Evolutionary conservation across 2,329 filamentous ascomycete species (phyloP).

Genomic region (Penicillium frequentans): DNA sequence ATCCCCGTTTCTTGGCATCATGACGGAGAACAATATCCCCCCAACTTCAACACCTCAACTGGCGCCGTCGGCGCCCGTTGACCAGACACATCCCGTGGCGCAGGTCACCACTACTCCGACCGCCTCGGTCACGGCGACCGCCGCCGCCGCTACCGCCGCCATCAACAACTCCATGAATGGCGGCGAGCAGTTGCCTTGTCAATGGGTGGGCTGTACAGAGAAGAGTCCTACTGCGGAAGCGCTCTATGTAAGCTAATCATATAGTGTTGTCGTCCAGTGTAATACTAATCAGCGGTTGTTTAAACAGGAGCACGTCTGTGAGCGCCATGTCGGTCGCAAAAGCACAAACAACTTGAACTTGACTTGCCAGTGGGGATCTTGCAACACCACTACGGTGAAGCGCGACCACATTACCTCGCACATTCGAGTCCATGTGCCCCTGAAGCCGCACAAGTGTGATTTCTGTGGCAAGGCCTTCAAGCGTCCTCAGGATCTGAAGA

Average conservation of each 20-base stretch:
- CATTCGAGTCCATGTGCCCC: conserved; percentile 95
- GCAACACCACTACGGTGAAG: conserved; percentile 95
- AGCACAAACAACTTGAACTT: conserved; percentile 98
- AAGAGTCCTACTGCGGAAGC: conserved; percentile 58
- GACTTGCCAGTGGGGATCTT: conserved; percentile 95
- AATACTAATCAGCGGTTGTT: neutral
- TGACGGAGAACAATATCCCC: conserved; percentile 39
- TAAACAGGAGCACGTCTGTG: conserved; percentile 89
- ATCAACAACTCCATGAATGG: conserved; percentile 34
- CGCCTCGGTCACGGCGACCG: conserved; percentile 36
- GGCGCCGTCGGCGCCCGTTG: conserved; percentile 25
- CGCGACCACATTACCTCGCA: conserved; percentile 99
- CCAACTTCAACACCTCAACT: conserved; percentile 26
- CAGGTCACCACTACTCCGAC: conserved; percentile 26
- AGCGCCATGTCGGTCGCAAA: conserved; percentile 97
- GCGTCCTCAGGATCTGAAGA: conserved; percentile 97
- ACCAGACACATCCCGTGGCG: conserved; percentile 24
- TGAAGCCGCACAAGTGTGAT: conserved; percentile 99
- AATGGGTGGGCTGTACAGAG: conserved; percentile 65
- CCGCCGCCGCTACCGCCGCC: conserved; percentile 40
- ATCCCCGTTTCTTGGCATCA: conserved; percentile 39
- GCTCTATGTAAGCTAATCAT: conserved; percentile 56
- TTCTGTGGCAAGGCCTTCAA: conserved; percentile 99
- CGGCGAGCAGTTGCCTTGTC: conserved; percentile 51
- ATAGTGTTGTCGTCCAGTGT: neutral